Evolutionary conservation across 2,329 filamentous ascomycete genomes (phyloP), one percentile per base, ranked within the genome.

Genomic region (Neofusicoccum umdonicola): DNA sequence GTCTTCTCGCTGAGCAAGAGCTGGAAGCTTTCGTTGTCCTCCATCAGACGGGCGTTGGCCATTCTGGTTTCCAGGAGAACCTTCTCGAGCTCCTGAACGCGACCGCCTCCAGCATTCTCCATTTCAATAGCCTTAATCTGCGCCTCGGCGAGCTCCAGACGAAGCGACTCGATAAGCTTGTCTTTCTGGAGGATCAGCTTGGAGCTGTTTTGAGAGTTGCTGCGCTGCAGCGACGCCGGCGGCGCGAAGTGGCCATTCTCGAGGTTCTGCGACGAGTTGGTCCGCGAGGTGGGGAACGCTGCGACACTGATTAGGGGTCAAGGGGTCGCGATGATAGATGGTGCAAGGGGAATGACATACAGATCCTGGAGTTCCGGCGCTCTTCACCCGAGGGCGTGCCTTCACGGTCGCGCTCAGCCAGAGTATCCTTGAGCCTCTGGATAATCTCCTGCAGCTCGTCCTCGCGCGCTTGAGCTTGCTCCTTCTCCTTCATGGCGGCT

Each of bases 1-100:
- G 95, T 98, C 83, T 93, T 94, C 78, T 98, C 93, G 73, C 93
- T 92, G 27, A 99, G 87, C 17, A 99, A 87, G 42, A 98, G 85
- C 78, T 98, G 94, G 79, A 97, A 99, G 79, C 93, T 96, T 79
- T 99, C 95, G 73, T 98, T 98, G 78, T 99, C 95, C 79, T 99
- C 95, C 91, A 97, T 95, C 68, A 99, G 83, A 51, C 93, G 88
- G 65, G 95, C 95, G 74, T 98, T 99, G 69, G 93, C 90, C 90
- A 98, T 95, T 72, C 93, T 92, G 44, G 92, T 90, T 74, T 98
- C 94, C 79, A 97, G 88, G 61, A 98, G 85, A 68, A 91, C 87
- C 71, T 90, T 90, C 79, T 98, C 93, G n/a, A 98, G 86, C 77
- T 97, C 92, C 69, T 92, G 90, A 73, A 97, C 82, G 34, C 91